Evolutionary conservation across 176 grass and related monocot genomes (phyloP), one percentile per base, ranked within the genome.

Genomic region (Oropetium thomaeum): DNA sequence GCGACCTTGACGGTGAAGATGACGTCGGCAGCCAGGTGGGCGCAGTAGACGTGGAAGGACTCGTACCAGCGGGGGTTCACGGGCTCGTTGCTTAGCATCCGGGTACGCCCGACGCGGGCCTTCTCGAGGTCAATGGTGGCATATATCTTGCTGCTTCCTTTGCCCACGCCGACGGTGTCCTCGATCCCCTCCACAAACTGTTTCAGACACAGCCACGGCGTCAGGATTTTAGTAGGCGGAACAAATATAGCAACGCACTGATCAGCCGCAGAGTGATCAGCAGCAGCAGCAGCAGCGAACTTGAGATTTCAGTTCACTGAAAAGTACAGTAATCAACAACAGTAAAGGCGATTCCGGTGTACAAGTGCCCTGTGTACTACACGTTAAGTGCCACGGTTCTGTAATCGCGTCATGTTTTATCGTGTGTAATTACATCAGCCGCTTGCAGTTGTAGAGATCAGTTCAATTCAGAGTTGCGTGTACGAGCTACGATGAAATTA

Each of bases 11-110:
- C 67, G 7, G 86, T 89, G 80, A 93, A 89, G 67, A 93, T 89
- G 47, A 93, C 86, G 58, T 86, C 51, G n/a, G 80, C 80, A 4
- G 90, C 90, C 54, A 81, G 37, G 63, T 93, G 90, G 12, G 86
- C 86, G 3, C 86, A 89, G 37, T 93, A 93, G 41, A 93, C 87
- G 83, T 89, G 90, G 78, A 93, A 93, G 0, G 90, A 89, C 70
- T 93, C 90, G 4, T 89, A 93, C 90, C 86, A 92, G 23, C 79
- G 80, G 39, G 83, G 83, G 5, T 78, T 89, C 13, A 53, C n/a
- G 0, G 86, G 72, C 48, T 92, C 86, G 34, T 89, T 70, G 28
- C 51, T 0, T 12, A 92, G 17, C 83, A 79, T 83, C 65, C 86
- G 49, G 1, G 86, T 92, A 12, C 86, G 83, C 58, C 86, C 90